Conservation (phyloP, 768 basidiomycete species). For the Roridomyces roridus region DNA sequence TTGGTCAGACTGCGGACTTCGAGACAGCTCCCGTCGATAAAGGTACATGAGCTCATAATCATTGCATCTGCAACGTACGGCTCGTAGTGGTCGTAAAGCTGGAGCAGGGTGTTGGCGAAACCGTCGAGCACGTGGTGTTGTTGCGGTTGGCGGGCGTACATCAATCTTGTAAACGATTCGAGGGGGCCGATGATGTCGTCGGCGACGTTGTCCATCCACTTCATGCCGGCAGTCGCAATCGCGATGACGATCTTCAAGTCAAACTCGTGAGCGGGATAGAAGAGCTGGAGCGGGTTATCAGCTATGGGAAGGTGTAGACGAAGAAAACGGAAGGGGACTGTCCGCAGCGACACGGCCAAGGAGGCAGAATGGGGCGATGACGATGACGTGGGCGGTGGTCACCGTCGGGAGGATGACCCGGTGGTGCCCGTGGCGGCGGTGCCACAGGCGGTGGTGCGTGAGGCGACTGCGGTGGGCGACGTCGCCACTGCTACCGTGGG, state of each 20-base stretch:
- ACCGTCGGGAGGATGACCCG: no score
- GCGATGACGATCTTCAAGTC: slow-evolving; percentile 12
- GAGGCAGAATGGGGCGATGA: no score
- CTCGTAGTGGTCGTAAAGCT: slow-evolving; percentile 6
- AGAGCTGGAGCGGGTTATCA: no score
- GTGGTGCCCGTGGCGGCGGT: no score
- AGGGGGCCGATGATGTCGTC: slow-evolving; percentile 4
- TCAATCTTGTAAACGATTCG: background rate
- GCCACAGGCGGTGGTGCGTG: no score
- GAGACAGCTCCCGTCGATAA: slow-evolving; percentile 7
- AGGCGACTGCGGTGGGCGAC: no score
- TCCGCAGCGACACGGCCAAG: no score
- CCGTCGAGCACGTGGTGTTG: background rate
- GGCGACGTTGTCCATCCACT: slow-evolving; percentile 12
- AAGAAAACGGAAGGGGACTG: no score
- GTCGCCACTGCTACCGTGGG: no score
- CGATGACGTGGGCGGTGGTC: no score
- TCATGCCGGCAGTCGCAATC: slow-evolving; percentile 10
- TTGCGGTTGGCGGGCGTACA: slow-evolving; percentile 1
- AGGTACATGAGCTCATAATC: slow-evolving; percentile 3
- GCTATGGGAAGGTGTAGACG: no score
- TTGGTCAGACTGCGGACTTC: slow-evolving; percentile 6
- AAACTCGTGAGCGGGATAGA: slow-evolving; percentile 10
- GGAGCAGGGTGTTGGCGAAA: background rate
- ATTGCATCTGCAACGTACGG: slow-evolving; percentile 7